Conservation (phyloP, 106 monocot genomes). For the Phalaenopsis equestris region DNA sequence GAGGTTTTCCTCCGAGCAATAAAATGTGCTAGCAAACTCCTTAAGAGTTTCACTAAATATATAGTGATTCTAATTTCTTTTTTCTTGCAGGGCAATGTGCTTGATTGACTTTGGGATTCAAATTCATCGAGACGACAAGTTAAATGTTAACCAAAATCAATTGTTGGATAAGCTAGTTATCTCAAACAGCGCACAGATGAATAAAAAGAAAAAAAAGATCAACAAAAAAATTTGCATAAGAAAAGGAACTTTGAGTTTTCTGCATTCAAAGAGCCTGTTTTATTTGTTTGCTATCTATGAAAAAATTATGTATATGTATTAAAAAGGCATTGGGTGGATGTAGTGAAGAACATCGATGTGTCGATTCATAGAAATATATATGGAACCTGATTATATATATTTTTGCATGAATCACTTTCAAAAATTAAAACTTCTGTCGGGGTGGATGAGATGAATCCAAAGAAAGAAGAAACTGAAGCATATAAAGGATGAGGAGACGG, state of each 20-base stretch:
- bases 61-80: neutral
- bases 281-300: slow-evolving; percentile 67
- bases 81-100: slow-evolving; percentile 82
- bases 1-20: slow-evolving; percentile 70
- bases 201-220: slow-evolving; percentile 38
- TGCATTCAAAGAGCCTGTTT: slow-evolving; percentile 54
- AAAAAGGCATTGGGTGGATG: slow-evolving; percentile 79
- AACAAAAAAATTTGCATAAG: slow-evolving; percentile 13
- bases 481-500: too few species aligned
- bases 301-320: slow-evolving; percentile 60
- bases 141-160: slow-evolving; percentile 10
- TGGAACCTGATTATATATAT: slow-evolving; percentile 40
- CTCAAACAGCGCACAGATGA: slow-evolving; percentile 20
- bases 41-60: neutral
- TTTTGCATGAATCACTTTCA: neutral
- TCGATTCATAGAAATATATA: slow-evolving; percentile 88
- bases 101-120: slow-evolving; percentile 82
- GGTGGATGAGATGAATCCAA: too few species aligned
- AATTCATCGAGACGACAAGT: slow-evolving; percentile 31
- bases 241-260: slow-evolving; percentile 68
- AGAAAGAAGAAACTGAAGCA: too few species aligned
- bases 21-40: slow-evolving; percentile 36
- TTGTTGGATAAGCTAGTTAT: slow-evolving; percentile 18
- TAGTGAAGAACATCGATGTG: slow-evolving; percentile 52
- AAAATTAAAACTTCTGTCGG: too few species aligned